Evolutionary conservation across 2,329 filamentous ascomycete genomes (phyloP), one percentile per base, ranked within the genome.

Genomic region (Diaporthe sp.): DNA sequence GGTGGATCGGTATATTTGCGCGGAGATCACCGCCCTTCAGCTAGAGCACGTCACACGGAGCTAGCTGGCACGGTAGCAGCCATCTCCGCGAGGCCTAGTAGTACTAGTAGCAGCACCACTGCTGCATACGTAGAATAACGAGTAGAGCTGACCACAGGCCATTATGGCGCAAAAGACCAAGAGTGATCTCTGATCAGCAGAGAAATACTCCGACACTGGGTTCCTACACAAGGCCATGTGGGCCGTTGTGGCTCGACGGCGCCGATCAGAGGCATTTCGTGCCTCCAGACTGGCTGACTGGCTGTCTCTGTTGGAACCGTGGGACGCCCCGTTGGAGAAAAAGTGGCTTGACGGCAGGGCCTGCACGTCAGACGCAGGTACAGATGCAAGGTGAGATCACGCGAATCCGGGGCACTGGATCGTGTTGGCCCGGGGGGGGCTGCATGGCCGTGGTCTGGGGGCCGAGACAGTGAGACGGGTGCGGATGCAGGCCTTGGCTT

Each of bases 301-400:
- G 34, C 65, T 22, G 31, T 4, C 42, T 3, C 17, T 4, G 2
- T 65, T 49, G 25, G 10, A 7, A 49, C 8, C 55, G 28, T 17
- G 59, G 17, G 37, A 39, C 37, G 37, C 37, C 37, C 37, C 10
- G 10, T 39, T 39, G 37, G 37, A 39, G 37, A 39, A 39, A 39
- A 39, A 5, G 19, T 67, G 61, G 42, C 44, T 53, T 68, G 62
- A 68, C 62, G 15, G 65, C 15, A 25, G 65, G 46, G 22, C 46
- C 65, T 69, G 65, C 65, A 69, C 49, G 65, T 55, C 65, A 69
- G 65, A 69, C 55, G 65, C 65, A 68, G 65, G 65, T 69, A 69
- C 49, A 19, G 65, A 69, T 55, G 65, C 65, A 69, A 69, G 65
- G 65, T 55, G 49, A 69, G 65, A 69, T 42, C 31, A 55, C 34